Percentiles rank a stretch among this genome's conserved stretches.
These are phyloP conservation scores for Neopestalotiopsis rosae DNA, from an alignment of 2,329 filamentous ascomycete species.

Conservation along the genomic window DNA sequence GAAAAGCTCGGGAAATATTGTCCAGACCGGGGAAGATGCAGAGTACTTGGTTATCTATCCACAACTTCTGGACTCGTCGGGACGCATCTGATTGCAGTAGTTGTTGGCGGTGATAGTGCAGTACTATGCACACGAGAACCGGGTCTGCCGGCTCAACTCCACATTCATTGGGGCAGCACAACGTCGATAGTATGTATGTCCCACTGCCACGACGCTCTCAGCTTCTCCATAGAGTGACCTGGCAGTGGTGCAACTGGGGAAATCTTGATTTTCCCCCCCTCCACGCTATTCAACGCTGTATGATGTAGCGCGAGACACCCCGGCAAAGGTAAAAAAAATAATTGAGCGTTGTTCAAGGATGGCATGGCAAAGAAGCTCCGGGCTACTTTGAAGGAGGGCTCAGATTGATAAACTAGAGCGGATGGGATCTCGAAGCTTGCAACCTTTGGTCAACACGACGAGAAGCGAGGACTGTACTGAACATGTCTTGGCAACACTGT, in stretches of 20 bases:
- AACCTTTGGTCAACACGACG: background rate
- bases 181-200: background rate
- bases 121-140: background rate
- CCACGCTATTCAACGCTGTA: conserved; percentile 8
- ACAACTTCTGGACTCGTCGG: background rate
- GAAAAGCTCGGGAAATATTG: too few species aligned
- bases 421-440: background rate
- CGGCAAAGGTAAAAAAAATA: conserved; percentile 2
- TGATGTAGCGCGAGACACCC: conserved; percentile 10
- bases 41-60: too few species aligned
- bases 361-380: conserved; percentile 6
- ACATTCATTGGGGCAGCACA: background rate
- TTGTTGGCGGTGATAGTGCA: background rate
- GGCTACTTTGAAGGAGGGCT: background rate
- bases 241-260: background rate
- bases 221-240: background rate
- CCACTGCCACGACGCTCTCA: background rate
- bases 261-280: conserved; percentile 9
- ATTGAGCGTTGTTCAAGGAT: background rate
- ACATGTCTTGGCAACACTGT: background rate
- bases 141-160: background rate
- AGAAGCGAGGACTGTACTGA: background rate
- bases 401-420: background rate
- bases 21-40: too few species aligned
- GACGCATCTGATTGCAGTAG: background rate